A percentile compares a stretch with the other conserved stretches of the same genome.
Conservation (phyloP, 345 rosid species). For the Corchorus capsularis region DNA sequence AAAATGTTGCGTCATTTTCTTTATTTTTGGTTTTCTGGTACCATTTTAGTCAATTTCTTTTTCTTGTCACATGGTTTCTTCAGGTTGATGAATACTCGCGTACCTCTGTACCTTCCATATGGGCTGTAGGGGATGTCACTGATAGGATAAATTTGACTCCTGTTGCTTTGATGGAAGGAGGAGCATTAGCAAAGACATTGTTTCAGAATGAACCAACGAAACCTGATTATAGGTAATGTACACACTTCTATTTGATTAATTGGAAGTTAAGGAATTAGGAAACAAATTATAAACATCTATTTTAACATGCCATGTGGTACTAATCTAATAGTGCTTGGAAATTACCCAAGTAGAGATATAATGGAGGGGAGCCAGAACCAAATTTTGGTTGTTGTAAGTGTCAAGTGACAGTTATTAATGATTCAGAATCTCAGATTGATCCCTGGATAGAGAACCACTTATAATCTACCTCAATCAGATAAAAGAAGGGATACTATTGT, state of each 20-base stretch:
- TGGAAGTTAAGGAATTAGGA: neutral
- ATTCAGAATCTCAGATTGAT: neutral
- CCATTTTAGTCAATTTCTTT: neutral
- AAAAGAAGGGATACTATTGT: neutral
- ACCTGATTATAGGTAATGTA: slow-evolving; percentile 77
- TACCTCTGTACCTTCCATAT: slow-evolving; percentile 87
- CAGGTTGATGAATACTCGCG: slow-evolving; percentile 91
- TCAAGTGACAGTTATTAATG: neutral
- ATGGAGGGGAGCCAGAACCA: too few species aligned
- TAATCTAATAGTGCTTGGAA: neutral
- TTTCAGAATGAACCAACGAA: slow-evolving; percentile 79
- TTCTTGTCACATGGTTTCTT: slow-evolving; percentile 17
- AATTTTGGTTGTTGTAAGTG: neutral
- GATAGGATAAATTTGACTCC: slow-evolving; percentile 95
- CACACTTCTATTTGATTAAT: slow-evolving; percentile 1
- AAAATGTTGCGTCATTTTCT: slow-evolving; percentile 17
- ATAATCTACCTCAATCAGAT: neutral
- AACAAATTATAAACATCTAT: neutral
- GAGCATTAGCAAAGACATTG: slow-evolving; percentile 86
- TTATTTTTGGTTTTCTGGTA: slow-evolving; percentile 1
- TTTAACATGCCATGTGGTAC: neutral
- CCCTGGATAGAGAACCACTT: neutral
- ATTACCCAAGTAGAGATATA: neutral
- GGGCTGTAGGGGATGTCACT: slow-evolving; percentile 99
- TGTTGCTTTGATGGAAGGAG: slow-evolving; percentile 99